Percentiles rank a stretch among this genome's conserved stretches.
phyloP scores from a whole-genome alignment of 2,329 filamentous ascomycete species.

The Sclerotinia sclerotiorum region DNA sequence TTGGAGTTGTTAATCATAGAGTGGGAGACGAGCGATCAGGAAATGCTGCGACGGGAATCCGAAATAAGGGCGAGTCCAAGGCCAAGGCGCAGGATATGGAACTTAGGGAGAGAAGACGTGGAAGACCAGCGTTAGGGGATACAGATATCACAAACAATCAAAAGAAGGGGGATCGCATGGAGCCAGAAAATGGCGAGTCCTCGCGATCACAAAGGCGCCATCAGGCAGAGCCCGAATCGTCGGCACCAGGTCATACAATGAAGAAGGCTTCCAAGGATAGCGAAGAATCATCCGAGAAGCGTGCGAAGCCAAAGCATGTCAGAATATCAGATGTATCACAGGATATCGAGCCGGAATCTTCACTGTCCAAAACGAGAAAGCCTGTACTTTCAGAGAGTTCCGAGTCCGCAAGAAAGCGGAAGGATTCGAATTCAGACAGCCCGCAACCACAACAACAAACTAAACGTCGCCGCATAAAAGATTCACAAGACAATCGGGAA shows the following conservation, averaged over 20 bases:
- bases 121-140: neutral
- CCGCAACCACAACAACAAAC: slow-evolving; percentile 20
- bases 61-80: neutral
- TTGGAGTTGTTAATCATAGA: neutral
- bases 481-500: slow-evolving; percentile 14
- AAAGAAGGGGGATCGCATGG: neutral
- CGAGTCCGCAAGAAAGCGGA: slow-evolving; percentile 17
- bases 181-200: neutral
- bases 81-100: neutral
- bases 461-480: slow-evolving; percentile 23
- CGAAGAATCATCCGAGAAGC: slow-evolving; percentile 8
- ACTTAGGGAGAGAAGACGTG: neutral
- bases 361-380: slow-evolving; percentile 5
- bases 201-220: slow-evolving; percentile 8
- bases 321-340: slow-evolving; percentile 17
- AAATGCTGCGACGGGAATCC: neutral
- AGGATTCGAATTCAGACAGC: neutral
- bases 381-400: neutral
- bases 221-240: neutral
- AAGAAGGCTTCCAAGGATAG: neutral
- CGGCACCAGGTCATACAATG: neutral
- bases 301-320: slow-evolving; percentile 14
- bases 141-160: neutral
- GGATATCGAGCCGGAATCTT: neutral
- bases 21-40: neutral